Evolutionary conservation across 1,139 yeast species (phyloP), one percentile per base, ranked within the genome.

Genomic region (Lodderomyces beijingensis): DNA sequence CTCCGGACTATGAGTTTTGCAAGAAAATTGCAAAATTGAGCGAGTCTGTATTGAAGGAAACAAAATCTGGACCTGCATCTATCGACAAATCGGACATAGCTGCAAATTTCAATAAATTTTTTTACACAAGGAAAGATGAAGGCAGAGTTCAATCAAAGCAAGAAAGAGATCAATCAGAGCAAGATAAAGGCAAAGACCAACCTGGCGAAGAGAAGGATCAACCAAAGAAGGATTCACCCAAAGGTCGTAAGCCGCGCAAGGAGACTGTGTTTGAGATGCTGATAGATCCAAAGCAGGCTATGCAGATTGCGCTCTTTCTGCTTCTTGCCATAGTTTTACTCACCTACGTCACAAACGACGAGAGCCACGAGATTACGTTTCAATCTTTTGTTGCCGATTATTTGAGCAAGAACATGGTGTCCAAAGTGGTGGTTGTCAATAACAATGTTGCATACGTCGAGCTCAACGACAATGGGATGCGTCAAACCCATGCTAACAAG

Each of bases 361-460:
- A 56, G 4, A 29, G 49, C 28, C 53, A 52, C 28, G 71, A 66
- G 44, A 57, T 66, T 32, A 57, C 70, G 5, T 68, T 68, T 61
- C 74, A 68, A 46, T 66, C 66, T 34, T 67, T 68, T 44, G 55
- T 65, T 6, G 47, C 70, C 8, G 57, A 62, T 33, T 65, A 60
- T 43, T 60, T 68, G 44, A 55, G 59, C 34, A 64, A 62, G 40
- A 63, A 63, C 28, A 47, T 59, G 25, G 74, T 68, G 5, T 44
- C 57, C 4, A 56, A 47, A 36, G 46, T 68, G 26, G 50, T 62
- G 11, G 70, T 68, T 25, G 58, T 63, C 9, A 66, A 67, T 45
- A 63, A 64, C 38, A 55, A 54, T 40, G 58, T 59, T 14, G 74
- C 67, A 5, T 41, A 53, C 16, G 43, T 68, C 25, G 72, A 65